Evolutionary conservation across 169 alveolate genomes (phyloP).

Genomic region (Nephromyces sp.): DNA sequence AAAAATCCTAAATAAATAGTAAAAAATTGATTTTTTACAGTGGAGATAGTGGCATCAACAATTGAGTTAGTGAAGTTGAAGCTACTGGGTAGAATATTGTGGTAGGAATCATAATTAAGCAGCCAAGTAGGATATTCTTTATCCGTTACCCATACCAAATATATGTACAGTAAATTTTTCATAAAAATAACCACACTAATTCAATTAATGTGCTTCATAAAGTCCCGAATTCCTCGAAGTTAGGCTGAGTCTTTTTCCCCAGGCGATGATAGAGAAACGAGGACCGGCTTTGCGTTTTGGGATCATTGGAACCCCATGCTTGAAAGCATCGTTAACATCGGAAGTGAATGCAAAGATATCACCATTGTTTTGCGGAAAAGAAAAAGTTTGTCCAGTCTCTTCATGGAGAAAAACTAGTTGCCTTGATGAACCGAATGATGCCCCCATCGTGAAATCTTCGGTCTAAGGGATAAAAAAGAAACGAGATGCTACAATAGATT

Average conservation of each 20-base stretch:
- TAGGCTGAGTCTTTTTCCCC: slow-evolving; percentile 25
- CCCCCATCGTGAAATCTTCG: slow-evolving; percentile 48
- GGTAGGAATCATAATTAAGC: too few relatives aligned
- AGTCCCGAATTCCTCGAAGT: slow-evolving; percentile 12
- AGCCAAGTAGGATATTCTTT: too few relatives aligned
- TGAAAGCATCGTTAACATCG: slow-evolving; percentile 7
- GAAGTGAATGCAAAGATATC: slow-evolving; percentile 27
- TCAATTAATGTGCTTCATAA: slow-evolving; percentile 5
- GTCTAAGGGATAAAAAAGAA: not conserved
- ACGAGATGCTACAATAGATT: too few relatives aligned
- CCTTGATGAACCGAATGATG: slow-evolving; percentile 44
- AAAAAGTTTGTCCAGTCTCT: not conserved
- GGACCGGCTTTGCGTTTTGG: slow-evolving; percentile 3
- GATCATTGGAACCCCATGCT: slow-evolving; percentile 33
- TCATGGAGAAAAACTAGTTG: slow-evolving; percentile 31
- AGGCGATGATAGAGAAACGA: slow-evolving; percentile 17
- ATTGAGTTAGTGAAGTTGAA: too few relatives aligned
- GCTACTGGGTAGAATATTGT: too few relatives aligned
- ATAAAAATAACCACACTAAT: too few relatives aligned
- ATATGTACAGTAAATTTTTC: too few relatives aligned
- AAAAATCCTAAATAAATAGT: too few relatives aligned
- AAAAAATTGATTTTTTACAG: too few relatives aligned
- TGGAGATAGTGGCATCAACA: too few relatives aligned
- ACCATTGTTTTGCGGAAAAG: slow-evolving; percentile 27
- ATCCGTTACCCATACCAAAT: too few relatives aligned